Evolutionary conservation across 176 grass and related monocot species (phyloP), one percentile per base, ranked within the genome.

Genomic region (Hsuehochloa calcarea): DNA sequence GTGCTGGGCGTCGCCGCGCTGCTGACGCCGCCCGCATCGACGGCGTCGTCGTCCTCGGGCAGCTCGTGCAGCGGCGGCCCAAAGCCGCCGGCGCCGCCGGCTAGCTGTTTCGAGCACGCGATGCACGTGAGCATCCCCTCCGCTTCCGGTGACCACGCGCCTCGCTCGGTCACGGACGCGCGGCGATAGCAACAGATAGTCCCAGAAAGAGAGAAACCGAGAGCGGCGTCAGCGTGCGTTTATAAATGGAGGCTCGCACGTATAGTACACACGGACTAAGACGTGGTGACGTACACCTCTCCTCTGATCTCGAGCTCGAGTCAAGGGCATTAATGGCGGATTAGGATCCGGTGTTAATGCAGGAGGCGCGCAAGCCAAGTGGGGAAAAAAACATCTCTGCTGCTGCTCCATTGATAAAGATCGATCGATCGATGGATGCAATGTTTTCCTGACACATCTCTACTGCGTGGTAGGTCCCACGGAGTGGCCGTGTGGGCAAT

Each of bases 81-180:
- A 27, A 37, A 63, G 22, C 37, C 87, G 49, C 47, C 85, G 77
- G 73, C 89, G 39, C 37, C 87, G 49, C 47, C 85, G 77, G 73
- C 89, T 34, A 92, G 84, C 80, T 93, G 96, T 93, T 87, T 98
- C 17, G 96, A 92, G 84, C 96, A 98, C 9, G 93, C 91, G 84
- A 98, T 89, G 93, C 96, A 98, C 72, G 96, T 95, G 68, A 96
- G 91, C 96, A 98, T 98, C 87, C 87, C 52, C 51, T 17, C 74
- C 25, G 3, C 58, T 22, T 14, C 60, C 34, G 46, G 34, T 27
- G 61, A 34, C 41, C 41, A 14, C 52, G 51, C 54, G 13, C 74
- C 38, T 31, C 15, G 49, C 54, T 64, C 65, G 15, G 13, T 49
- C 3, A 79, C 67, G 29, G 59, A 25, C 59, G 44, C 34, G 75